Evolutionary conservation across 495 filamentous ascomycete genomes (phyloP).

Genomic region (Lophiotrema nucula): DNA sequence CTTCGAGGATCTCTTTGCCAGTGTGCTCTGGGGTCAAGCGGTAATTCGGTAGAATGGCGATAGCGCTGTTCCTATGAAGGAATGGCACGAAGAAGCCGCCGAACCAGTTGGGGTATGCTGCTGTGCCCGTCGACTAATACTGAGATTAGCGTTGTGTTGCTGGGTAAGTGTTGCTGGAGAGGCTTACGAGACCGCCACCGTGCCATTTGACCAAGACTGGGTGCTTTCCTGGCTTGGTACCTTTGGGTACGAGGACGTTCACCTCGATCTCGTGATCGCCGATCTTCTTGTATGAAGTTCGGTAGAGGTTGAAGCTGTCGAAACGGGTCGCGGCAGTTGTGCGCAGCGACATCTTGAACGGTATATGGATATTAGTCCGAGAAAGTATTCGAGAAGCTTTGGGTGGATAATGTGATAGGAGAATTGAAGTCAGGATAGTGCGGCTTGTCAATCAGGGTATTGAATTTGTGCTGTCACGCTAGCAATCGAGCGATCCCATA

Average conservation of each 20-base stretch:
- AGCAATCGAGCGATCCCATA: too few species aligned
- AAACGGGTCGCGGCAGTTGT: constrained; percentile 24
- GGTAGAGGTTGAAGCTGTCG: constrained; percentile 21
- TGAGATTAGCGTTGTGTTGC: background rate
- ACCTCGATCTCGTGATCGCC: constrained; percentile 22
- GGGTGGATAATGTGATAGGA: too few species aligned
- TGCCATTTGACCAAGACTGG: constrained; percentile 31
- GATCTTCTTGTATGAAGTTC: constrained; percentile 28
- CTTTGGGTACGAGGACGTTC: constrained; percentile 30
- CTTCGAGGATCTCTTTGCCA: constrained; percentile 9
- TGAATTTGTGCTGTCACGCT: too few species aligned
- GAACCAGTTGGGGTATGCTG: constrained; percentile 10
- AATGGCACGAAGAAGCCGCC: constrained; percentile 1
- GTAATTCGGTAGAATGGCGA: constrained; percentile 7
- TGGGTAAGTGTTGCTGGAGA: background rate
- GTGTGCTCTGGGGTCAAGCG: constrained; percentile 4
- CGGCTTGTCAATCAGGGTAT: too few species aligned
- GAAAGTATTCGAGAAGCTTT: too few species aligned
- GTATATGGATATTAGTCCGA: too few species aligned
- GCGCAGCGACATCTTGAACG: constrained; percentile 8
- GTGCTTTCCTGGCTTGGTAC: constrained; percentile 20
- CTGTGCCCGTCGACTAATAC: constrained; percentile 1
- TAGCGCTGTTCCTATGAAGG: constrained; percentile 3
- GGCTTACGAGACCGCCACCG: constrained; percentile 27
- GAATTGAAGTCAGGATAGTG: too few species aligned